Conservation (phyloP, 2,329 filamentous ascomycete genomes). For the Sclerotinia spermophila region DNA sequence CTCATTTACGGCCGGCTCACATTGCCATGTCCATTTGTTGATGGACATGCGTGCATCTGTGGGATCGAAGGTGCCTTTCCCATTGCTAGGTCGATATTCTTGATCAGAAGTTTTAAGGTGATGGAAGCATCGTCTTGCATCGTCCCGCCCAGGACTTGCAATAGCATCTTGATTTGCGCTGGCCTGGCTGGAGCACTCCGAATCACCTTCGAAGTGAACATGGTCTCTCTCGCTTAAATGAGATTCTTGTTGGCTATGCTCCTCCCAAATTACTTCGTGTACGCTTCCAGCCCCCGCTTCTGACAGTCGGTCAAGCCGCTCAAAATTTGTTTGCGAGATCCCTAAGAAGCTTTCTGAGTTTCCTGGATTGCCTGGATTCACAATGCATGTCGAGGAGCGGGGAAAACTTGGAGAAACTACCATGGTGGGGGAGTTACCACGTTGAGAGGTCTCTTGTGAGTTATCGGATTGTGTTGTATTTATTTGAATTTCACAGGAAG, state of each 20-base stretch:
- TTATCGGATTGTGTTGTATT: constrained; percentile 4
- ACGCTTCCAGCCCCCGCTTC: constrained; percentile 19
- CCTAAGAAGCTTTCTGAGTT: not conserved
- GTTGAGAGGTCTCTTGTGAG: not conserved
- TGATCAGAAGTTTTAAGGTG: not conserved
- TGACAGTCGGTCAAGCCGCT: not conserved
- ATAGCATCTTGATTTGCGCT: not conserved
- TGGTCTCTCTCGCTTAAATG: constrained; percentile 20
- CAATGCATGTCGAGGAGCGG: not conserved
- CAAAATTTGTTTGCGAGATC: not conserved
- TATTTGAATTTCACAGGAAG: not conserved
- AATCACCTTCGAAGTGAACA: not conserved
- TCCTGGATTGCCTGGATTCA: not conserved
- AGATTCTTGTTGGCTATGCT: constrained; percentile 13
- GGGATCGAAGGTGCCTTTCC: constrained; percentile 26
- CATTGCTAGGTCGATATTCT: not conserved
- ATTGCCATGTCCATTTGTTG: constrained; percentile 27
- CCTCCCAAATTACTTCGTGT: constrained; percentile 33
- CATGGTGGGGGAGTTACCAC: not conserved
- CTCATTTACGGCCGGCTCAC: constrained; percentile 18
- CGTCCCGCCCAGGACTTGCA: not conserved
- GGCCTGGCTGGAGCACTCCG: constrained; percentile 5
- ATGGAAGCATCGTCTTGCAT: not conserved
- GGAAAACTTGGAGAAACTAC: not conserved
- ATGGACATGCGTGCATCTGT: constrained; percentile 28